Conservation (phyloP, 2,329 filamentous ascomycete genomes). For the Ophiostoma montium region DNA sequence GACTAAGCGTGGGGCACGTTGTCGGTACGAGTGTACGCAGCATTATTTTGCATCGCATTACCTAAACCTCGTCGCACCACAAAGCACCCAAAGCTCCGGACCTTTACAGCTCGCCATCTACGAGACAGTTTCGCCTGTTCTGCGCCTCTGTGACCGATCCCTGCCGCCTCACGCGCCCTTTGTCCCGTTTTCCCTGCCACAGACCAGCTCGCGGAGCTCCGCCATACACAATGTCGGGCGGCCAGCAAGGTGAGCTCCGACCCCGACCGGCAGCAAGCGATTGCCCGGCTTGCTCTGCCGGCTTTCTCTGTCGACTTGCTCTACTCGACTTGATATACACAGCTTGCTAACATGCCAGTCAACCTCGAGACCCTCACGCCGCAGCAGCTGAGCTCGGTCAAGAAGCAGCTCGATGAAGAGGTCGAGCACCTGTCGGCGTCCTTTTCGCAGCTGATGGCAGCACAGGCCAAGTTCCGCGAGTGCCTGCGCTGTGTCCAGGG, state of each 20-base stretch:
- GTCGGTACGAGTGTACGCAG: too few species aligned
- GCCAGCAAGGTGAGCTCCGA: background rate
- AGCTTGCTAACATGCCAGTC: constrained; percentile 23
- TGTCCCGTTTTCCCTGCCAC: too few species aligned
- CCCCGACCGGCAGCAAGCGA: too few species aligned
- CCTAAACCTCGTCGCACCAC: background rate
- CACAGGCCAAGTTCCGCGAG: constrained; percentile 83
- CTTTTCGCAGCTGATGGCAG: constrained; percentile 76
- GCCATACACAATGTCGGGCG: background rate
- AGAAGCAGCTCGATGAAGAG: constrained; percentile 92
- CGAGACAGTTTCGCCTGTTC: background rate
- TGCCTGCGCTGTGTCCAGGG: constrained; percentile 63
- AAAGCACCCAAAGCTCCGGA: background rate
- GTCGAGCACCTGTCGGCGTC: constrained; percentile 86
- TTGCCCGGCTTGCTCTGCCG: too few species aligned
- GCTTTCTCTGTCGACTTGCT: too few species aligned
- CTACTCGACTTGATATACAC: too few species aligned
- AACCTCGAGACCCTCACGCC: constrained; percentile 62
- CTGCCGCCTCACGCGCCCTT: too few species aligned
- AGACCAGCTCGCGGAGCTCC: too few species aligned
- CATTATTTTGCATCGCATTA: constrained; percentile 1
- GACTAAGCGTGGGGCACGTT: background rate
- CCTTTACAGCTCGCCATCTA: background rate
- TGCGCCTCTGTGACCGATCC: too few species aligned
- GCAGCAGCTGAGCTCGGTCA: constrained; percentile 78